Percentiles rank a stretch among this genome's conserved stretches.
These are phyloP conservation scores for Penstemon davidsonii DNA, from an alignment of 257 asterid genomes.

Conservation along the genomic window DNA sequence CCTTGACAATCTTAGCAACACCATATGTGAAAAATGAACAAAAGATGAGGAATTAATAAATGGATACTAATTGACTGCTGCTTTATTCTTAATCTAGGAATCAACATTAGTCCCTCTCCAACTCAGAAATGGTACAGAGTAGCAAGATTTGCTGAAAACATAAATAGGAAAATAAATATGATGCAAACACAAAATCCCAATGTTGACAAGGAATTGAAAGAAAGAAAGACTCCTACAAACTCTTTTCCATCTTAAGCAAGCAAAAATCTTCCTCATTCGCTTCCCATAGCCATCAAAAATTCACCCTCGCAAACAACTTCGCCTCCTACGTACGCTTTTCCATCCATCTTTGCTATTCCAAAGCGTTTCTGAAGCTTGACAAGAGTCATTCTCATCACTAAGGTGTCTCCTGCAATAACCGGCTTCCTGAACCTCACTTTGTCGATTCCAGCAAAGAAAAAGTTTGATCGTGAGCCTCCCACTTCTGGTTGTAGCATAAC, in stretches of 20 bases:
- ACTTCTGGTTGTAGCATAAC: slow-evolving; percentile 87
- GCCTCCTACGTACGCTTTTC: slow-evolving; percentile 89
- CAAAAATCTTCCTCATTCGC: slow-evolving; percentile 24
- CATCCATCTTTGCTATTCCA: slow-evolving; percentile 93
- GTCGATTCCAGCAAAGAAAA: slow-evolving; percentile 89
- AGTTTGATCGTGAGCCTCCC: slow-evolving; percentile 74
- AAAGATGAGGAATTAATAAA: too few relatives aligned
- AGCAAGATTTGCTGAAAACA: slow-evolving; percentile 8
- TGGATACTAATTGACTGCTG: too few relatives aligned
- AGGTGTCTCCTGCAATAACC: slow-evolving; percentile 81
- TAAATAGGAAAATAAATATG: slow-evolving; percentile 1
- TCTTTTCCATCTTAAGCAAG: background rate
- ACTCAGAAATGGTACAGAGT: slow-evolving; percentile 6
- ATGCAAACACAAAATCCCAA: slow-evolving; percentile 1
- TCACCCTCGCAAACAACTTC: slow-evolving; percentile 93
- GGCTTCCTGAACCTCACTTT: slow-evolving; percentile 88
- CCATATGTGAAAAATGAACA: too few relatives aligned
- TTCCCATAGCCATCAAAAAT: slow-evolving; percentile 88
- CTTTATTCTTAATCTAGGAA: background rate
- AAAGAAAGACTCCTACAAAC: background rate
- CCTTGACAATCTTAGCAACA: too few relatives aligned
- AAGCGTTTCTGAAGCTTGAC: slow-evolving; percentile 78
- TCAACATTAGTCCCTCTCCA: background rate
- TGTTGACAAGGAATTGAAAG: background rate
- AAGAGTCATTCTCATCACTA: slow-evolving; percentile 87